Evolutionary conservation across 2,329 filamentous ascomycete genomes (phyloP).

Genomic region (Arthrobotrys musiformis): DNA sequence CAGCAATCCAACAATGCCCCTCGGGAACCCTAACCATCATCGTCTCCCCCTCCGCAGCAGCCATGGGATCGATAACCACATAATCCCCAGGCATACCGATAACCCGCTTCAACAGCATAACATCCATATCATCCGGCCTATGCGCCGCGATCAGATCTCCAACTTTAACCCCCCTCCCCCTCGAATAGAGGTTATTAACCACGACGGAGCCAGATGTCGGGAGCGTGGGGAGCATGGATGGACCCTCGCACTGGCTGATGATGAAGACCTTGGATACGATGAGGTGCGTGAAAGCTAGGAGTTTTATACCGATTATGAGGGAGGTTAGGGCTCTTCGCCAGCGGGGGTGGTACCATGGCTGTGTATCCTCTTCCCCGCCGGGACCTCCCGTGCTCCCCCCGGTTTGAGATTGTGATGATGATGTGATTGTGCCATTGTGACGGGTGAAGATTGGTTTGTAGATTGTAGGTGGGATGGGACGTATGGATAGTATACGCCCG

Average conservation of each 20-base stretch:
- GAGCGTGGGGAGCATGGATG: constrained; percentile 91
- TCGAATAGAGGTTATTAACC: constrained; percentile 74
- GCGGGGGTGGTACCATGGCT: constrained; percentile 33
- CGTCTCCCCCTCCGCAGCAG: constrained; percentile 39
- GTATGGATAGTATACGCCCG: no score
- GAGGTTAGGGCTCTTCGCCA: constrained; percentile 40
- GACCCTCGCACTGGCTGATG: constrained; percentile 72
- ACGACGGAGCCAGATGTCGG: constrained; percentile 74
- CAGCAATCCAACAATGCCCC: constrained; percentile 90
- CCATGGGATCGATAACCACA: constrained; percentile 64
- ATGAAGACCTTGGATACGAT: constrained; percentile 72
- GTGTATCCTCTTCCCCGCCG: background rate
- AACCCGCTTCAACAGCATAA: constrained; percentile 80
- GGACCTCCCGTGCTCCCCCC: background rate
- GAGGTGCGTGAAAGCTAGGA: constrained; percentile 67
- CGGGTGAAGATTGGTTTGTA: constrained; percentile 4
- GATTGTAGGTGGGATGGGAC: background rate
- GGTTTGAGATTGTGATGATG: background rate
- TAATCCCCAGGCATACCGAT: constrained; percentile 75
- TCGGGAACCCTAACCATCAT: constrained; percentile 74
- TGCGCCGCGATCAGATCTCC: constrained; percentile 85
- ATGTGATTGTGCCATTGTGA: constrained; percentile 23
- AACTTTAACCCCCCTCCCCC: constrained; percentile 75
- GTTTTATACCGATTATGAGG: constrained; percentile 63
- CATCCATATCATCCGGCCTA: constrained; percentile 74